Evolutionary conservation across 495 filamentous ascomycete genomes (phyloP).

Genomic region (Daldinia loculata): DNA sequence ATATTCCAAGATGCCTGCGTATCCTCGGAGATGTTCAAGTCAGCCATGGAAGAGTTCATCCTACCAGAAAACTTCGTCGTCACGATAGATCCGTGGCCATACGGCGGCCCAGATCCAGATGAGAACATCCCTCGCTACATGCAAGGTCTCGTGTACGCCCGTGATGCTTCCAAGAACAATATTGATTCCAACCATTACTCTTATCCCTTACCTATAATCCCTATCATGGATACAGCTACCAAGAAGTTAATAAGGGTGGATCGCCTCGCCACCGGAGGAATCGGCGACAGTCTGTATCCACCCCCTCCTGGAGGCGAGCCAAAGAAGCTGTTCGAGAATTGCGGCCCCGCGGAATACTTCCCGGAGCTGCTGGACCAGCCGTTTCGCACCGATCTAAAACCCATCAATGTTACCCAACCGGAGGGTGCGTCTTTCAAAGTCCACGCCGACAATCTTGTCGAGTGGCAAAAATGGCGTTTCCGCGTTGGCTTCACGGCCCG

Average conservation of each 20-base stretch:
- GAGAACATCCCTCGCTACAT: constrained; percentile 63
- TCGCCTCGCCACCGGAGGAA: constrained; percentile 58
- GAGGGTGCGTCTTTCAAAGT: constrained; percentile 62
- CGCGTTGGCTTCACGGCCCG: constrained; percentile 77
- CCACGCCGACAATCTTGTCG: constrained; percentile 57
- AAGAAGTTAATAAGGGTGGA: constrained; percentile 63
- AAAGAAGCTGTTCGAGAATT: constrained; percentile 55
- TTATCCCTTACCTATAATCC: constrained; percentile 64
- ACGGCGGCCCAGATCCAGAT: constrained; percentile 68
- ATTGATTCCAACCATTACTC: constrained; percentile 65
- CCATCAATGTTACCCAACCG: constrained; percentile 61
- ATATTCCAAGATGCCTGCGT: constrained; percentile 68
- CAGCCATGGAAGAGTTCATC: constrained; percentile 66
- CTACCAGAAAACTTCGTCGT: constrained; percentile 70
- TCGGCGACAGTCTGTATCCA: constrained; percentile 38
- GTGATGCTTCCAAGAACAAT: constrained; percentile 58
- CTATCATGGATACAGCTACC: constrained; percentile 62
- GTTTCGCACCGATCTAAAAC: constrained; percentile 60
- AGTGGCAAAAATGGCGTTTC: constrained; percentile 79
- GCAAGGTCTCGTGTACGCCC: constrained; percentile 60
- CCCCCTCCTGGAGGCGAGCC: constrained; percentile 28
- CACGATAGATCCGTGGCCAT: constrained; percentile 76
- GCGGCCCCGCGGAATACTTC: constrained; percentile 58
- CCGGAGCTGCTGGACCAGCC: constrained; percentile 59
- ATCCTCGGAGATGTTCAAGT: constrained; percentile 67